Evolutionary conservation across 495 filamentous ascomycete species (phyloP).

Genomic region (Choiromyces venosus): DNA sequence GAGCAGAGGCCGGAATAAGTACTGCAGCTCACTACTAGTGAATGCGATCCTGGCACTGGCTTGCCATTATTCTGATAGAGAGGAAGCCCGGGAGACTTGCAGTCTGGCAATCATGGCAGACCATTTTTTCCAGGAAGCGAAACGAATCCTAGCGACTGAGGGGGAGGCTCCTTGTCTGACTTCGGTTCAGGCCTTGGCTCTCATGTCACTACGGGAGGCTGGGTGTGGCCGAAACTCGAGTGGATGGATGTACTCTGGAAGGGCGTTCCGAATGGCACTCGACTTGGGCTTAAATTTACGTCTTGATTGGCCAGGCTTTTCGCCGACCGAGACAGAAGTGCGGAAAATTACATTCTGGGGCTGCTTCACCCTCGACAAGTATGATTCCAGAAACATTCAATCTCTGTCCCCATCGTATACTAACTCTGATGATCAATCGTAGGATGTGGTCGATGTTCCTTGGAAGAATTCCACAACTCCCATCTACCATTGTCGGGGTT

Average conservation of each 20-base stretch:
- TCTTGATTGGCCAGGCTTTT: conserved; percentile 24
- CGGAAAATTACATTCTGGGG: conserved; percentile 68
- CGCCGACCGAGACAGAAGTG: conserved; percentile 52
- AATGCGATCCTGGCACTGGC: conserved; percentile 69
- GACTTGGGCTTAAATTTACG: conserved; percentile 59
- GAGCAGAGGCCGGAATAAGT: conserved; percentile 50
- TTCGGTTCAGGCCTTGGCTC: conserved; percentile 69
- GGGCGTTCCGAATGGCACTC: conserved; percentile 60
- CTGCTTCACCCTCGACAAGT: conserved; percentile 66
- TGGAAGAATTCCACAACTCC: conserved; percentile 59
- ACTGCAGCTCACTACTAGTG: conserved; percentile 67
- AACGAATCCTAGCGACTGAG: conserved; percentile 51
- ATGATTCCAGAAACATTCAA: conserved; percentile 27
- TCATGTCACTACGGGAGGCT: conserved; percentile 66
- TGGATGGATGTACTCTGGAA: conserved; percentile 61
- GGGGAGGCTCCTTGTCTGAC: conserved; percentile 59
- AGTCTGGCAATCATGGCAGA: conserved; percentile 40
- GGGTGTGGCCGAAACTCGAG: conserved; percentile 61
- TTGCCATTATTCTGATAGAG: conserved; percentile 66
- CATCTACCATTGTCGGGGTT: conserved; percentile 40
- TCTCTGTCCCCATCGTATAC: neutral
- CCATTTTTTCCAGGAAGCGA: conserved; percentile 65
- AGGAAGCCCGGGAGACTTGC: conserved; percentile 59
- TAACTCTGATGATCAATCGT: conserved; percentile 9
- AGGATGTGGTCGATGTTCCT: conserved; percentile 62